phyloP scores from a whole-genome alignment of 2,329 filamentous ascomycete genomes.

The Claviceps spartinae region DNA sequence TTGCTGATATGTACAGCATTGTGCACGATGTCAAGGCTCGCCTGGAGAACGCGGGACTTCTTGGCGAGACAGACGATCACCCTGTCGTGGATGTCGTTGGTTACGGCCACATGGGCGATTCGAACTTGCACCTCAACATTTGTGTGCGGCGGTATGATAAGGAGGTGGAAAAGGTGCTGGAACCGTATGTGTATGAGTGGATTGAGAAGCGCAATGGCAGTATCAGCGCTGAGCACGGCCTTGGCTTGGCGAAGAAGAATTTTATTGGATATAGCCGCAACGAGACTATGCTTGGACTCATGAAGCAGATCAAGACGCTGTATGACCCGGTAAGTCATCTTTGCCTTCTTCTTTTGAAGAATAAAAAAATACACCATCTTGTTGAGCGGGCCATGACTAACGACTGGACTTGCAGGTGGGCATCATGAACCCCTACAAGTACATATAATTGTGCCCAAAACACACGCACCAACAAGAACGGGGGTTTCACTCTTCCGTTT shows the following conservation, averaged over 20 bases:
- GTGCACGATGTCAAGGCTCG: conserved; percentile 73
- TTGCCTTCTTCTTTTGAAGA: not conserved
- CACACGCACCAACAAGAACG: not conserved
- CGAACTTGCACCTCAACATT: conserved; percentile 89
- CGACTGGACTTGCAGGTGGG: conserved; percentile 56
- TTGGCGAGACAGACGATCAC: conserved; percentile 60
- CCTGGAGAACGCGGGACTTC: conserved; percentile 58
- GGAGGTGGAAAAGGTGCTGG: conserved; percentile 70
- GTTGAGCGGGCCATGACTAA: conserved; percentile 12
- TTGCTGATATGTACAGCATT: conserved; percentile 73
- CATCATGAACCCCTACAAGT: conserved; percentile 99
- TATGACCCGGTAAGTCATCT: conserved; percentile 72
- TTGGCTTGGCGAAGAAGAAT: conserved; percentile 90
- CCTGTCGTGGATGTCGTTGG: conserved; percentile 85
- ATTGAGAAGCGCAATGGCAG: conserved; percentile 76
- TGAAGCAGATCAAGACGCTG: conserved; percentile 88
- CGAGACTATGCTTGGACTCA: conserved; percentile 73
- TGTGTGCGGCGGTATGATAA: conserved; percentile 73
- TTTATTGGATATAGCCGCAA: conserved; percentile 88
- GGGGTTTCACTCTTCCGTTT: too few relatives aligned
- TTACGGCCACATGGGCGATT: conserved; percentile 97
- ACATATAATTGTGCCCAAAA: conserved; percentile 39
- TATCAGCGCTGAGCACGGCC: conserved; percentile 91
- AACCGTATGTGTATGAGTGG: conserved; percentile 98
- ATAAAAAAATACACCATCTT: not conserved